Evolutionary conservation across 768 basidiomycete species (phyloP), one percentile per base, ranked within the genome.

Genomic region (Boletales sp.): DNA sequence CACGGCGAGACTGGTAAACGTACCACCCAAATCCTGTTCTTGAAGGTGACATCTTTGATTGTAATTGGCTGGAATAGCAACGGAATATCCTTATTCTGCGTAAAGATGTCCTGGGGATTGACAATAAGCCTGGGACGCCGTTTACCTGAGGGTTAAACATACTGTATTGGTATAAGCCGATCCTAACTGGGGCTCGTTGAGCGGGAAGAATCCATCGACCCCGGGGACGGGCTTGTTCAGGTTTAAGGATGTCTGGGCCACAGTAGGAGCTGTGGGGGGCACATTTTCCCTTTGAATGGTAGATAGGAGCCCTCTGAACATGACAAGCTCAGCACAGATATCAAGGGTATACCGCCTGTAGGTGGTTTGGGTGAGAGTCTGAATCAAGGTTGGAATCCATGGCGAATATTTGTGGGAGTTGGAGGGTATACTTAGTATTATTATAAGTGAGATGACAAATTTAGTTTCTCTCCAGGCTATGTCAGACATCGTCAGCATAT

Each of bases 21-120:
- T 46, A 83, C 84, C 46, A 83, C 84, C 56, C 80, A 87, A 36
- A 87, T 80, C 46, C 88, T 72, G 65, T 92, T 90, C 65, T 86
- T 86, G 74, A 93, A 87, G 7, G 72, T 74, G 2, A 80, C 66
- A 28, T 75, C 77, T 42, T 76, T 71, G 33, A 93, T 75, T 9
- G 72, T 82, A 19, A 92, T 57, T 5, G 86, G 82, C 50, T 81
- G 67, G 68, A 92, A 92, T 13, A 91, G 65, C 39, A 72, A 62
- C 0, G 88, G 86, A 1, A 77, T 65, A 6, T 71, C 60, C 19
- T 66, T 67, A 60, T 80, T 82, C 71, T 84, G 71, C 6, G 71
- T 62, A 57, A 73, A 78, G 34, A 67, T 53, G 0, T 66, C 63
- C 70, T 66, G 59, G 38, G 17, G 33, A 42, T 21, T 12, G 14